Conservation (phyloP, 2,329 filamentous ascomycete species). For the Plectosphaerella cucumerina region DNA sequence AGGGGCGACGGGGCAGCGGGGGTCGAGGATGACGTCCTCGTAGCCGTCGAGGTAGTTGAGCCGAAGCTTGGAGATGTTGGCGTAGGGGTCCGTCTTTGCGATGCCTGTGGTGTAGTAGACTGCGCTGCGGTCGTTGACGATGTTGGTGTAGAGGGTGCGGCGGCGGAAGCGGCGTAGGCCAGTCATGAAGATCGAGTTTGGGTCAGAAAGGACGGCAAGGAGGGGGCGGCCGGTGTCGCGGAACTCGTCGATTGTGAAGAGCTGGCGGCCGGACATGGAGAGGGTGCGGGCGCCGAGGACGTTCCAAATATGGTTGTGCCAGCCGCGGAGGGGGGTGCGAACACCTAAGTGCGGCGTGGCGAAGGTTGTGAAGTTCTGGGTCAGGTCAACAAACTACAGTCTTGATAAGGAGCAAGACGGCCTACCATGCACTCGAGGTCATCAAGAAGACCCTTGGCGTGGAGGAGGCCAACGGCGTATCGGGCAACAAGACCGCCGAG, state of each 20-base stretch:
- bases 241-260: slow-evolving; percentile 85
- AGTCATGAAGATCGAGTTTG: slow-evolving; percentile 78
- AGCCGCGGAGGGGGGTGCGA: slow-evolving; percentile 62
- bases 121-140: slow-evolving; percentile 79
- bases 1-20: slow-evolving; percentile 52
- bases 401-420: background rate
- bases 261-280: slow-evolving; percentile 77
- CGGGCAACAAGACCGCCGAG: slow-evolving; percentile 82
- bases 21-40: slow-evolving; percentile 71
- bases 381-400: slow-evolving; percentile 4
- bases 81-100: slow-evolving; percentile 72
- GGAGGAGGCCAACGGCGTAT: slow-evolving; percentile 80
- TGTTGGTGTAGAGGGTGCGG: slow-evolving; percentile 78
- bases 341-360: slow-evolving; percentile 81
- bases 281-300: slow-evolving; percentile 76
- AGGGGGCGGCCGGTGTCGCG: slow-evolving; percentile 77
- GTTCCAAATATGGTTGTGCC: slow-evolving; percentile 70
- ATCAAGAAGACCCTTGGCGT: slow-evolving; percentile 77
- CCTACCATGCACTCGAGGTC: slow-evolving; percentile 70
- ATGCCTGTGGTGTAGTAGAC: slow-evolving; percentile 82
- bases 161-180: slow-evolving; percentile 73
- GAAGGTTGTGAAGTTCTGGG: slow-evolving; percentile 86
- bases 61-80: slow-evolving; percentile 60
- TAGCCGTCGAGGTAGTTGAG: slow-evolving; percentile 73
- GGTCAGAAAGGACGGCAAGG: slow-evolving; percentile 76